phyloP scores from a whole-genome alignment of 2,329 filamentous ascomycete genomes.

The Monosporascus cannonballus region DNA sequence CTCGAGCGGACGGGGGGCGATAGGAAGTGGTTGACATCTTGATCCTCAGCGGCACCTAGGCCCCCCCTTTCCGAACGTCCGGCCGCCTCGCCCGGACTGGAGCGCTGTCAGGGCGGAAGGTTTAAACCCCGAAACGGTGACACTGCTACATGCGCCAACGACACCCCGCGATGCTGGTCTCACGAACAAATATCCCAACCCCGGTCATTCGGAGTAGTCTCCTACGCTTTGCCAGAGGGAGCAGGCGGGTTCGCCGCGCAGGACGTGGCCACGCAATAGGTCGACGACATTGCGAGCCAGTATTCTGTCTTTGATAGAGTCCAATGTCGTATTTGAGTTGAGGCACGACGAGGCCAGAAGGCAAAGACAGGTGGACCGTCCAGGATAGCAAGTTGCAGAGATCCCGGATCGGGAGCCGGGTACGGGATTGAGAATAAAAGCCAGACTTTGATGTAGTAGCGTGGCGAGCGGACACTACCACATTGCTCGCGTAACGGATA shows the following conservation, averaged over 20 bases:
- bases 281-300: slow-evolving; percentile 49
- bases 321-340: slow-evolving; percentile 54
- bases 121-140: slow-evolving; percentile 17
- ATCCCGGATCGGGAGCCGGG: slow-evolving; percentile 5
- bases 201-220: slow-evolving; percentile 38
- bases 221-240: slow-evolving; percentile 50
- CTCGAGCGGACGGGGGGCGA: slow-evolving; percentile 55
- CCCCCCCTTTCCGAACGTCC: slow-evolving; percentile 22
- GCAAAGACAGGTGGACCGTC: slow-evolving; percentile 42
- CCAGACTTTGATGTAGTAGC: slow-evolving; percentile 54
- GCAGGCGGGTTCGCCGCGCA: slow-evolving; percentile 56
- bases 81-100: slow-evolving; percentile 18
- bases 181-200: slow-evolving; percentile 75
- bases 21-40: slow-evolving; percentile 64
- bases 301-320: slow-evolving; percentile 45
- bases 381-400: slow-evolving; percentile 37
- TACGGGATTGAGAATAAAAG: slow-evolving; percentile 23
- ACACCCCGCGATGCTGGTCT: slow-evolving; percentile 52
- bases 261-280: slow-evolving; percentile 49
- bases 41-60: slow-evolving; percentile 41
- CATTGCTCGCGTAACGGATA: slow-evolving; percentile 54
- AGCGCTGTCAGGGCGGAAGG: slow-evolving; percentile 13
- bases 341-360: slow-evolving; percentile 38
- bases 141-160: slow-evolving; percentile 39
- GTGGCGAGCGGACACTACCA: slow-evolving; percentile 64